Percentiles rank a stretch among this genome's conserved stretches.
Evolutionary conservation across 371 early-diverging fungal genomes (phyloP).

Genomic region (Batkoa obscura): DNA sequence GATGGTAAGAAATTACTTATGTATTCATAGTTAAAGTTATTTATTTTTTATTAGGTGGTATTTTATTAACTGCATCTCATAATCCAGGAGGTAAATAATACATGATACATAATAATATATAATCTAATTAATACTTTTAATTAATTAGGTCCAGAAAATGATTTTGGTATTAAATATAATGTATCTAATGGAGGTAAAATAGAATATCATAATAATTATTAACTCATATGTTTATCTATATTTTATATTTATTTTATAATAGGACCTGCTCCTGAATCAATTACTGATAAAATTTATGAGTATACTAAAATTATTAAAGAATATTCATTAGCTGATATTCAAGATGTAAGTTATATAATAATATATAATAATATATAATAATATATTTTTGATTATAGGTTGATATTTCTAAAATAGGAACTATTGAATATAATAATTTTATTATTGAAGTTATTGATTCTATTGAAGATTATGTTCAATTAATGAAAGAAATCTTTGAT

Average conservation of each 20-base stretch:
- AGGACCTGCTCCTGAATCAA: slow-evolving; percentile 82
- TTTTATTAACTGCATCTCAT: slow-evolving; percentile 90
- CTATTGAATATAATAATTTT: slow-evolving; percentile 26
- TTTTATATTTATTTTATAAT: background rate
- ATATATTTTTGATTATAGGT: slow-evolving; percentile 17
- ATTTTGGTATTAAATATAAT: slow-evolving; percentile 98
- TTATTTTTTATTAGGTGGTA: slow-evolving; percentile 39
- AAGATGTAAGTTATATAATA: slow-evolving; percentile 22
- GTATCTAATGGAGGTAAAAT: slow-evolving; percentile 65
- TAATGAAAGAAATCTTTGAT: slow-evolving; percentile 84
- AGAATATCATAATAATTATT: background rate
- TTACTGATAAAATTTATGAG: slow-evolving; percentile 81
- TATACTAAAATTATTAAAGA: slow-evolving; percentile 43
- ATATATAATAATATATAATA: background rate
- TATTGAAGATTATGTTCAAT: slow-evolving; percentile 65
- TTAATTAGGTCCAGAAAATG: slow-evolving; percentile 58
- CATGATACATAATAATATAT: background rate
- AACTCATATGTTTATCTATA: background rate
- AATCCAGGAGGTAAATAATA: slow-evolving; percentile 68
- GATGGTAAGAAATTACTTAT: slow-evolving; percentile 24
- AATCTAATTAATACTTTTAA: no score
- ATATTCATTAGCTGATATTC: slow-evolving; percentile 46
- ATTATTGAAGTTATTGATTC: slow-evolving; percentile 77
- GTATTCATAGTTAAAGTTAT: background rate
- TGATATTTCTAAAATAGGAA: slow-evolving; percentile 54